Conservation (phyloP, 257 asterid species). For the Solanum chmielewskii region DNA sequence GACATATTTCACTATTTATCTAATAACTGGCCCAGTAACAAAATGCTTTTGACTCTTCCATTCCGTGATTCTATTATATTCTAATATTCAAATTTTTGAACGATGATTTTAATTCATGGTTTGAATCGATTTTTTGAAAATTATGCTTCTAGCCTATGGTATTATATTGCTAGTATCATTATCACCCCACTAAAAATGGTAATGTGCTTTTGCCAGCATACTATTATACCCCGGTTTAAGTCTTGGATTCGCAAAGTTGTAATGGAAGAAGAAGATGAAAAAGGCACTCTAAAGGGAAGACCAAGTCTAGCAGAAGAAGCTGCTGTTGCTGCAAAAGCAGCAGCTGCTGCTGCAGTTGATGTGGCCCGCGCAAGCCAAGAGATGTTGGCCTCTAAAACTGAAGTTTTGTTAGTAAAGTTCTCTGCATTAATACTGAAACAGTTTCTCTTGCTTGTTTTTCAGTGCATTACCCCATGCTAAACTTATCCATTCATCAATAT, state of each 20-base stretch:
- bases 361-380: slow-evolving; percentile 90
- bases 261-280: slow-evolving; percentile 50
- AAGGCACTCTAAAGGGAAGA: slow-evolving; percentile 26
- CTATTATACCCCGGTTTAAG: slow-evolving; percentile 68
- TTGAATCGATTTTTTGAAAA: background rate
- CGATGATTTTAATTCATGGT: background rate
- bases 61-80: background rate
- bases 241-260: slow-evolving; percentile 87
- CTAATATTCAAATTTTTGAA: background rate
- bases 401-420: slow-evolving; percentile 34
- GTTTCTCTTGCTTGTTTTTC: background rate
- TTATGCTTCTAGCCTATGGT: background rate
- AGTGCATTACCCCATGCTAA: background rate
- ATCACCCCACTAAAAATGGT: background rate
- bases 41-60: background rate
- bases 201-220: slow-evolving; percentile 28
- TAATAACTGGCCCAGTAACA: background rate
- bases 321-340: slow-evolving; percentile 84
- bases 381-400: slow-evolving; percentile 52
- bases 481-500: background rate
- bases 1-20: background rate
- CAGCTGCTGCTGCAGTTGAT: slow-evolving; percentile 86
- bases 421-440: background rate
- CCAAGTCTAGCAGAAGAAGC: slow-evolving; percentile 75
- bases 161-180: background rate